Conservation (phyloP, 176 grass and related monocot genomes). For the Aegilops longissima region DNA sequence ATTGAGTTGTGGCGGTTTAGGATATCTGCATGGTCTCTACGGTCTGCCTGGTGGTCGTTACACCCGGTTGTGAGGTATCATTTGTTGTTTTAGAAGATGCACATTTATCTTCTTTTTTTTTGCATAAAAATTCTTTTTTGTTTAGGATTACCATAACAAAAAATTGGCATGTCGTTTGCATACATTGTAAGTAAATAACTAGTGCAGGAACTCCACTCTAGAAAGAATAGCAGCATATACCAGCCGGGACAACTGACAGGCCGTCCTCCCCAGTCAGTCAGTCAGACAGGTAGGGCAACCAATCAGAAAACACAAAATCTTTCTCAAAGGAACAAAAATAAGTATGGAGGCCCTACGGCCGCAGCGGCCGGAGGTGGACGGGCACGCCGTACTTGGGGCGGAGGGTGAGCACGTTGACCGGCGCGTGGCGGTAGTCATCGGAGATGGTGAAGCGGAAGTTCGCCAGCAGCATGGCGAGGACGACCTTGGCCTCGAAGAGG, state of each 20-base stretch:
- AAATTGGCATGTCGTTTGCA: not conserved
- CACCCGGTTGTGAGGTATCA: too few relatives aligned
- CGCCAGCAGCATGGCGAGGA: constrained; percentile 73
- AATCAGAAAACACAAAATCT: constrained; percentile 17
- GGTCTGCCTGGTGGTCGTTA: too few relatives aligned
- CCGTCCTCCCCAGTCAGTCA: not conserved
- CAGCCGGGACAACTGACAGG: not conserved
- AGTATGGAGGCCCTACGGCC: not conserved
- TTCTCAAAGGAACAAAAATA: constrained; percentile 7
- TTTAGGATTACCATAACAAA: not conserved
- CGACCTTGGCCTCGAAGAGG: constrained; percentile 74
- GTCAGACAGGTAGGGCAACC: not conserved
- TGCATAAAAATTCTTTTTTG: not conserved
- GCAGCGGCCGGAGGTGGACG: constrained; percentile 63
- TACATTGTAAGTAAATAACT: not conserved
- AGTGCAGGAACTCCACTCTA: not conserved
- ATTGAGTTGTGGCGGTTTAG: too few relatives aligned
- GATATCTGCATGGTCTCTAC: too few relatives aligned
- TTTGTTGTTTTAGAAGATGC: too few relatives aligned
- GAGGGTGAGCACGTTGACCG: constrained; percentile 83
- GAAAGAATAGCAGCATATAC: not conserved
- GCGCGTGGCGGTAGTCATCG: constrained; percentile 78
- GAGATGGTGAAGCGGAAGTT: constrained; percentile 79
- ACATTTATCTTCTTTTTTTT: not conserved
- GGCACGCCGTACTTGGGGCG: constrained; percentile 81